These are phyloP conservation scores for Neoscytalidium dimidiatum DNA, from an alignment of 2,329 filamentous ascomycete genomes.

Conservation along the genomic window DNA sequence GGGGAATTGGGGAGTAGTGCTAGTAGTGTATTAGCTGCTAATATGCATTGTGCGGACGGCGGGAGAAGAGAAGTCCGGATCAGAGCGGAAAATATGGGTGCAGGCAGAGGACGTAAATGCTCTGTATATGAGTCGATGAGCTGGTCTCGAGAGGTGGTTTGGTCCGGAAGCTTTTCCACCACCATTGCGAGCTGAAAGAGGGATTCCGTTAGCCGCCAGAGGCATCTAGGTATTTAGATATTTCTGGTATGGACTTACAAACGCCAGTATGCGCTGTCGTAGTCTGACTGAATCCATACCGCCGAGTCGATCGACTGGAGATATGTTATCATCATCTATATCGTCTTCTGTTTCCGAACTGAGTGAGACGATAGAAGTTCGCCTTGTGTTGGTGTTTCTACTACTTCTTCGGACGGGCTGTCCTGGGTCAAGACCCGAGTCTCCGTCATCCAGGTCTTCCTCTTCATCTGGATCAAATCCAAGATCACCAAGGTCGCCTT, in stretches of 20 bases:
- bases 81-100: slow-evolving; percentile 60
- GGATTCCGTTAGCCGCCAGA: background rate
- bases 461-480: slow-evolving; percentile 20
- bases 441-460: slow-evolving; percentile 16
- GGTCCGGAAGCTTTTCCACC: slow-evolving; percentile 39
- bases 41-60: slow-evolving; percentile 47
- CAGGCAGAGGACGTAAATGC: slow-evolving; percentile 59
- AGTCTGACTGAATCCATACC: slow-evolving; percentile 59
- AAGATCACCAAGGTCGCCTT: slow-evolving; percentile 17
- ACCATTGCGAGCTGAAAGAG: slow-evolving; percentile 24
- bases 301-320: slow-evolving; percentile 33
- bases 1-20: slow-evolving; percentile 29
- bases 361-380: slow-evolving; percentile 3
- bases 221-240: background rate
- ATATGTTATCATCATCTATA: slow-evolving; percentile 13
- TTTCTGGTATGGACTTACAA: slow-evolving; percentile 43
- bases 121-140: slow-evolving; percentile 63
- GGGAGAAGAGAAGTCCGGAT: slow-evolving; percentile 50
- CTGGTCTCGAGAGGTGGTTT: slow-evolving; percentile 54
- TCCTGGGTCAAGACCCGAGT: background rate
- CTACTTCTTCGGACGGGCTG: background rate
- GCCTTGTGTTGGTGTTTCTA: background rate
- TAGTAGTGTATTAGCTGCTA: slow-evolving; percentile 41
- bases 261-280: slow-evolving; percentile 63
- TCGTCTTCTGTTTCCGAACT: background rate